phyloP scores from a whole-genome alignment of 1,139 yeast genomes.

The Dujonia santamariae region DNA sequence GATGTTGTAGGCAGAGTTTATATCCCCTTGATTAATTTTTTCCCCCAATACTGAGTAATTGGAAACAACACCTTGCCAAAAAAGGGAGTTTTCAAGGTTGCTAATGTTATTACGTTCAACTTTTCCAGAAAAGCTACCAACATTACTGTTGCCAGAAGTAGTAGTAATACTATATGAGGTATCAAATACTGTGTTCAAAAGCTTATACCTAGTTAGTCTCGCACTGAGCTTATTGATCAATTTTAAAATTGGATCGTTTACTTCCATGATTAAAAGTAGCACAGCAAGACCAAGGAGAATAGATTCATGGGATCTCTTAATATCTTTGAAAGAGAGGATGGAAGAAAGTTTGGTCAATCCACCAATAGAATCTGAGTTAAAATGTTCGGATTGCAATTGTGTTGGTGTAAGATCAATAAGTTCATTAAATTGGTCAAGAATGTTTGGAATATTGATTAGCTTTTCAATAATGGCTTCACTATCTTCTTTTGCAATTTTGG shows the following conservation, averaged over 20 bases:
- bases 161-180: conserved; percentile 11
- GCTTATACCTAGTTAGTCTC: conserved; percentile 22
- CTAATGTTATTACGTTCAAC: conserved; percentile 14
- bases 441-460: conserved; percentile 23
- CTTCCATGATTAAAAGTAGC: conserved; percentile 30
- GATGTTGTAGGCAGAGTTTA: conserved; percentile 28
- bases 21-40: conserved; percentile 18
- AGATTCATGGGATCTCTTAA: conserved; percentile 24
- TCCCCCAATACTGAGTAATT: conserved; percentile 18
- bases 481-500: conserved; percentile 24
- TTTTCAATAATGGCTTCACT: conserved; percentile 18
- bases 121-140: conserved; percentile 14
- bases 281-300: conserved; percentile 24
- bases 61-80: conserved; percentile 23
- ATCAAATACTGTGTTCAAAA: conserved; percentile 25
- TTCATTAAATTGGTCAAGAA: conserved; percentile 22
- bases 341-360: conserved; percentile 21
- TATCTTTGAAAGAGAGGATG: conserved; percentile 23
- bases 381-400: conserved; percentile 2
- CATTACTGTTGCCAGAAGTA: conserved; percentile 6
- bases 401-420: conserved; percentile 17
- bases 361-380: conserved; percentile 1
- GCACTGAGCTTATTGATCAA: conserved; percentile 25
- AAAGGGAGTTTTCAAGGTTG: conserved; percentile 22
- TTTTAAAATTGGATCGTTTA: conserved; percentile 23